Evolutionary conservation across 257 asterid species (phyloP), one percentile per base, ranked within the genome.

Genomic region (Solanum peruvianum): DNA sequence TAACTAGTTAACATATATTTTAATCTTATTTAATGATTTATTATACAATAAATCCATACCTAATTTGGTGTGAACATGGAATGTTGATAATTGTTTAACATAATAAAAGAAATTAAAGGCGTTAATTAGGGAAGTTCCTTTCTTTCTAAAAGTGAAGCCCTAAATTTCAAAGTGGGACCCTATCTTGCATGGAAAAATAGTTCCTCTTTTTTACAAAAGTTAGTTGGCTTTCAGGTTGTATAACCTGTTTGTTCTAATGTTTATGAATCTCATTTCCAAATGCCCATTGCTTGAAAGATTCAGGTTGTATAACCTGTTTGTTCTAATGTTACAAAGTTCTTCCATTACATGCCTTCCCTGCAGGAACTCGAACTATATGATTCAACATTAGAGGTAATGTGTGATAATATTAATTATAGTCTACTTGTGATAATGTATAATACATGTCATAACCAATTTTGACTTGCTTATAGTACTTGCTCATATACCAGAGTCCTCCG

Each of bases 321-420:
- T 27, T 87, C 89, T 45, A 92, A 90, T 86, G 78, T 92, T 92
- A 88, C 92, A 31, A 92, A 89, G 66, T 91, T 94, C 49, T 82
- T 93, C 60, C 86, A 93, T 72, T 85, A 27, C 21, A 27, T 27
- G 37, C 73, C 73, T 66, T 66, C 73, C 35, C 21, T 12, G 73
- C 91, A 91, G 89, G 92, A 88, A 41, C 89, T 94, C 49, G 90
- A 88, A 10, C 85, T 94, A 88, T 90, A 88, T 86, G 95, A 93
- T 47, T 92, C 87, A 69, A 89, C 87, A 39, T 89, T 92, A 87
- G 93, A 94, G 96, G 95, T 92, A 84, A 90, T 42, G 91, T 89
- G 66, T 44, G 56, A 41, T 21, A 23, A 33, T 37, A 47, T 27
- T 58, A 10, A 3, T 23, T 85, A 69, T 27, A 29, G 44, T 72